phyloP scores from a whole-genome alignment of 177 flowering plant genomes.

The Tripterygium wilfordii region DNA sequence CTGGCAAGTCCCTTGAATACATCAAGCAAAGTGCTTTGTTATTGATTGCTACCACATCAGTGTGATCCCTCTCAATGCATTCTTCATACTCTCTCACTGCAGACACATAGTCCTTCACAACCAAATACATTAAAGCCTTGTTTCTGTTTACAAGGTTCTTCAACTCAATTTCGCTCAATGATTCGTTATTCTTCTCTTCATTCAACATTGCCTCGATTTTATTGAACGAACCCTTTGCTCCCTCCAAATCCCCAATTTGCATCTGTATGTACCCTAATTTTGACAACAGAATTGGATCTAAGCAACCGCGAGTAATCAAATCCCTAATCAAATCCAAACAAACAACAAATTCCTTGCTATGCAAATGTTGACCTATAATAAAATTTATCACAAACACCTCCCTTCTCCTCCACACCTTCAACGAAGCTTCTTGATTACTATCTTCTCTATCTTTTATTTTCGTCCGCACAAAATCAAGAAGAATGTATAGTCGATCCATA shows the following conservation, averaged over 20 bases:
- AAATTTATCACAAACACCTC: slow-evolving; percentile 51
- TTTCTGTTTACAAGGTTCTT: slow-evolving; percentile 70
- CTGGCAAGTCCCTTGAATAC: slow-evolving; percentile 93
- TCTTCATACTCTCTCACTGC: slow-evolving; percentile 95
- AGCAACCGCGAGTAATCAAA: slow-evolving; percentile 16
- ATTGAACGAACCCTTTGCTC: slow-evolving; percentile 54
- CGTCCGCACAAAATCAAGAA: slow-evolving; percentile 48
- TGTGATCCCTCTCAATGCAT: slow-evolving; percentile 75
- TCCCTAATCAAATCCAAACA: slow-evolving; percentile 55
- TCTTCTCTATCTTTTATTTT: slow-evolving; percentile 21
- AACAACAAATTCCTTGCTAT: slow-evolving; percentile 50
- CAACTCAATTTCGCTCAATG: slow-evolving; percentile 32
- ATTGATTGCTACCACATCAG: slow-evolving; percentile 76
- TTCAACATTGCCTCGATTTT: slow-evolving; percentile 38
- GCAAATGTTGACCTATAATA: slow-evolving; percentile 57
- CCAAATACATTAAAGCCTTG: slow-evolving; percentile 74
- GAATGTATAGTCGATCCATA: slow-evolving; percentile 64
- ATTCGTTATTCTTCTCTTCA: slow-evolving; percentile 19
- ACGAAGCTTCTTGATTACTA: slow-evolving; percentile 7
- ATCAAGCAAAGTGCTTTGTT: slow-evolving; percentile 92
- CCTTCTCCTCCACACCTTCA: slow-evolving; percentile 54
- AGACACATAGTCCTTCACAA: slow-evolving; percentile 87
- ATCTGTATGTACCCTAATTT: slow-evolving; percentile 75
- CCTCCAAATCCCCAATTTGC: slow-evolving; percentile 87
- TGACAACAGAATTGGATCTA: slow-evolving; percentile 55